Evolutionary conservation across 2,329 filamentous ascomycete genomes (phyloP).

Genomic region (Didymella exigua): DNA sequence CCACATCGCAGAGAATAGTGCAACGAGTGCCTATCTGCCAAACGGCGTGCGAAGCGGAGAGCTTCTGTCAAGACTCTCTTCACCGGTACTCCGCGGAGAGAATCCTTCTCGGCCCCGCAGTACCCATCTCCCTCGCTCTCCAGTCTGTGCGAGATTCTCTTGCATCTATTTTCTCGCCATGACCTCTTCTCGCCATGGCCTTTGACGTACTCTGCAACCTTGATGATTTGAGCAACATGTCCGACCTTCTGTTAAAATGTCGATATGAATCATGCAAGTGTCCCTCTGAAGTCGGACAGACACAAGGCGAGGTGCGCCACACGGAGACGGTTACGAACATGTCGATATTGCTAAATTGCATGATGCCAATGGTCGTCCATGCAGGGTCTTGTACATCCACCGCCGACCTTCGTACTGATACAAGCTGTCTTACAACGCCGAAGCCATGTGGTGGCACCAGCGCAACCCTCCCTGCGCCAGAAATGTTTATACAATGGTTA

Average conservation of each 20-base stretch:
- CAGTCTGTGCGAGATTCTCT: too few relatives aligned
- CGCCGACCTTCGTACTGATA: slow-evolving; percentile 15
- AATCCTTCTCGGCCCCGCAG: neutral
- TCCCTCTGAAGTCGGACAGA: too few relatives aligned
- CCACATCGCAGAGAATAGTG: neutral
- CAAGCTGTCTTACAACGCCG: slow-evolving; percentile 22
- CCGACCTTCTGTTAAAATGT: too few relatives aligned
- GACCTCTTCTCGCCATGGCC: too few relatives aligned
- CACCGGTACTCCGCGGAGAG: neutral
- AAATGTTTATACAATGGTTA: slow-evolving; percentile 10
- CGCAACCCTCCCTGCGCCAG: neutral
- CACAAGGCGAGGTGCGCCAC: too few relatives aligned
- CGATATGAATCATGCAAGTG: too few relatives aligned
- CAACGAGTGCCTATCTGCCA: neutral
- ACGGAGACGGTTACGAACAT: too few relatives aligned
- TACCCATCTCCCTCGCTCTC: too few relatives aligned
- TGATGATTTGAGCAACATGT: too few relatives aligned
- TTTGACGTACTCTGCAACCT: too few relatives aligned
- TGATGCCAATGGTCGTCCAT: neutral
- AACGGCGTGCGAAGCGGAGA: neutral
- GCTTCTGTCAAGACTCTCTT: neutral
- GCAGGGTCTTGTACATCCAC: neutral
- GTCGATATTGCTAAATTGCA: slow-evolving; percentile 9
- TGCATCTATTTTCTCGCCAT: too few relatives aligned
- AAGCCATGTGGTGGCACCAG: slow-evolving; percentile 8